Conservation (phyloP, 1,139 yeast species). For the Saccharomyces pastorianus region DNA sequence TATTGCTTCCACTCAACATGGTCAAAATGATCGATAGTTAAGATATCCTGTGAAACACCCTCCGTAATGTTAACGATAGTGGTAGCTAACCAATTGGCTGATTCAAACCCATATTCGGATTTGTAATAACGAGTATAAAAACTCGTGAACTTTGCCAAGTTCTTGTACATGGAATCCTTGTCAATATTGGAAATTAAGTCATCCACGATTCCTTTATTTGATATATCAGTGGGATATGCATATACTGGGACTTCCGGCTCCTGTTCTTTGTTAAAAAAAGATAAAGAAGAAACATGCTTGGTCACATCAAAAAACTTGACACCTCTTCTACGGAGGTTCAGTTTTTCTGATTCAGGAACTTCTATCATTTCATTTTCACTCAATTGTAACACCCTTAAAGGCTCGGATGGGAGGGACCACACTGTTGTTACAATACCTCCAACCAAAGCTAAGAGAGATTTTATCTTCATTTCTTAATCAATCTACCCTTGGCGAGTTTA, state of each 20-base stretch:
- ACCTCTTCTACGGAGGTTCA: conserved; percentile 46
- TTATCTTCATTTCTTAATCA: background rate
- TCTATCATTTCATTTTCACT: conserved; percentile 33
- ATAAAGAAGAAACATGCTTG: conserved; percentile 32
- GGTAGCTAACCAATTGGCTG: conserved; percentile 63
- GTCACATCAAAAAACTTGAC: conserved; percentile 68
- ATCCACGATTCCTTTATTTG: conserved; percentile 37
- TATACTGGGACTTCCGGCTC: conserved; percentile 37
- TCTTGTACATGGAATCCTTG: conserved; percentile 41
- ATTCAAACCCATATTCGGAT: conserved; percentile 57
- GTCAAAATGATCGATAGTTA: conserved; percentile 36
- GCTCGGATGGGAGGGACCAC: conserved; percentile 9
- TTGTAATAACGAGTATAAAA: conserved; percentile 76
- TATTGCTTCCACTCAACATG: conserved; percentile 52
- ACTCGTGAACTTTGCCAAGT: conserved; percentile 56
- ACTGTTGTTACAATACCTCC: background rate
- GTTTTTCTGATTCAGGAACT: conserved; percentile 51
- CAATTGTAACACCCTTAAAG: conserved; percentile 18
- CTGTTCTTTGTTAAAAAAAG: conserved; percentile 34
- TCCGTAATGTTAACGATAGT: conserved; percentile 39
- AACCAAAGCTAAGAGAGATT: background rate
- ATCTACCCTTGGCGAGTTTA: too few relatives aligned
- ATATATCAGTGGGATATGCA: conserved; percentile 45
- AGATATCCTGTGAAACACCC: conserved; percentile 26
- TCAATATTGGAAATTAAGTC: conserved; percentile 35